Evolutionary conservation across 2,329 filamentous ascomycete genomes (phyloP).

Genomic region (Seiridium cupressi): DNA sequence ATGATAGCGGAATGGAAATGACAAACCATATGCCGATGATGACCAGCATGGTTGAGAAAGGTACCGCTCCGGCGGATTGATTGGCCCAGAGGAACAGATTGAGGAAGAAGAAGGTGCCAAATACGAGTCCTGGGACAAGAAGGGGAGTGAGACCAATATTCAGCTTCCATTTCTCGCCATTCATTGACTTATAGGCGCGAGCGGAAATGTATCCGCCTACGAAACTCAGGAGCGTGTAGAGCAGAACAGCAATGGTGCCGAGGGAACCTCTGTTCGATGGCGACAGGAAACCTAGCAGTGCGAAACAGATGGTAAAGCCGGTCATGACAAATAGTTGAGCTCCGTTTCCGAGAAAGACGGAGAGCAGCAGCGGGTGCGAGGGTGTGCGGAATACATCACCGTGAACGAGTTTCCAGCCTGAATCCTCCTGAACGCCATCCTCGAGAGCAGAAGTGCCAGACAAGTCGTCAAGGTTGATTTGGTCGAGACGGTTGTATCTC

Average conservation of each 20-base stretch:
- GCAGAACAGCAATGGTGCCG: constrained; percentile 86
- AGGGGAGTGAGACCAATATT: constrained; percentile 88
- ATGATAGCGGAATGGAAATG: constrained; percentile 88
- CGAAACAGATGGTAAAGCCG: constrained; percentile 89
- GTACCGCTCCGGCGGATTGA: constrained; percentile 87
- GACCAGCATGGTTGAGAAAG: constrained; percentile 94
- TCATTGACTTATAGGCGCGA: constrained; percentile 90
- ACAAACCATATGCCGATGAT: constrained; percentile 94
- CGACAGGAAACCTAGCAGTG: constrained; percentile 89
- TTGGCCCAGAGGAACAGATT: constrained; percentile 97
- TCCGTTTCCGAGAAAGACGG: constrained; percentile 87
- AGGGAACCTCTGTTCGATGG: constrained; percentile 94
- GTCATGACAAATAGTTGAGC: constrained; percentile 98
- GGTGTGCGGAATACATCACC: constrained; percentile 95
- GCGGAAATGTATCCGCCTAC: constrained; percentile 89
- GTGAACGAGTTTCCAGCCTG: constrained; percentile 97
- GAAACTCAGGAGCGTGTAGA: constrained; percentile 91
- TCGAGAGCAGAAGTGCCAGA: constrained; percentile 76
- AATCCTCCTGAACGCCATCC: constrained; percentile 95
- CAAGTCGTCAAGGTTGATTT: constrained; percentile 86
- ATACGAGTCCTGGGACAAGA: constrained; percentile 83
- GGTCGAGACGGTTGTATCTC: constrained; percentile 91
- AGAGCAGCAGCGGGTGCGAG: constrained; percentile 77
- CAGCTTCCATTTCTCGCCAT: constrained; percentile 89
- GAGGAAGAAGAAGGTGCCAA: constrained; percentile 84